Conservation (phyloP, 345 rosid species). For the Excoecaria agallocha region DNA sequence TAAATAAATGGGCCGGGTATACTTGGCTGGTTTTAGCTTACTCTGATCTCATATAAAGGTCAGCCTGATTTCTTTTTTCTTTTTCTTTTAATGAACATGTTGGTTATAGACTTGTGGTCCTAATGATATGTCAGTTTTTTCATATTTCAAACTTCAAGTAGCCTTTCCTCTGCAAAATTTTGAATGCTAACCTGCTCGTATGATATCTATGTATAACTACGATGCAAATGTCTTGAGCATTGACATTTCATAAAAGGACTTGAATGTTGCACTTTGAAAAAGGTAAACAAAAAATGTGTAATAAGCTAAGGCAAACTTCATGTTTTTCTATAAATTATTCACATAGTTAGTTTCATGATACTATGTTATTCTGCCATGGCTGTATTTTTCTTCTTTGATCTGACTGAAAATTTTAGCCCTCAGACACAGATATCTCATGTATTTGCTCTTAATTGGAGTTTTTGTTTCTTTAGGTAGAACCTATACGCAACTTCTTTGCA, state of each 20-base stretch:
- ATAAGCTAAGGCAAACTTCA: not conserved
- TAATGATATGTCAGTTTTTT: not conserved
- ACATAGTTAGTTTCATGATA: not conserved
- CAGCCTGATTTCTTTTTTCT: no score
- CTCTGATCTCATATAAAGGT: no score
- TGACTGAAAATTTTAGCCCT: not conserved
- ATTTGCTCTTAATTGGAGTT: constrained; percentile 12
- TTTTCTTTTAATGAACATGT: not conserved
- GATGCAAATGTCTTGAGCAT: not conserved
- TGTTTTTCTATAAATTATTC: not conserved
- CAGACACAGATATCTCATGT: constrained; percentile 1
- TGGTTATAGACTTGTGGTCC: not conserved
- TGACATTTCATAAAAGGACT: not conserved
- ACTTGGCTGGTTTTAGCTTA: no score
- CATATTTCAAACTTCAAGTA: not conserved
- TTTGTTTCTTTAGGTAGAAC: constrained; percentile 61
- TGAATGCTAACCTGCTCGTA: not conserved
- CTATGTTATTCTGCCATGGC: not conserved
- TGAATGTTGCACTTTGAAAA: not conserved
- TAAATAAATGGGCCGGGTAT: no score
- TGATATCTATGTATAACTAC: not conserved
- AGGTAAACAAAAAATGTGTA: not conserved
- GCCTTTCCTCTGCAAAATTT: not conserved
- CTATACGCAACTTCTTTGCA: constrained; percentile 92
- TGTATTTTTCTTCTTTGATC: not conserved